phyloP scores from a whole-genome alignment of 495 filamentous ascomycete genomes.

The Penicillium diatomitis region DNA sequence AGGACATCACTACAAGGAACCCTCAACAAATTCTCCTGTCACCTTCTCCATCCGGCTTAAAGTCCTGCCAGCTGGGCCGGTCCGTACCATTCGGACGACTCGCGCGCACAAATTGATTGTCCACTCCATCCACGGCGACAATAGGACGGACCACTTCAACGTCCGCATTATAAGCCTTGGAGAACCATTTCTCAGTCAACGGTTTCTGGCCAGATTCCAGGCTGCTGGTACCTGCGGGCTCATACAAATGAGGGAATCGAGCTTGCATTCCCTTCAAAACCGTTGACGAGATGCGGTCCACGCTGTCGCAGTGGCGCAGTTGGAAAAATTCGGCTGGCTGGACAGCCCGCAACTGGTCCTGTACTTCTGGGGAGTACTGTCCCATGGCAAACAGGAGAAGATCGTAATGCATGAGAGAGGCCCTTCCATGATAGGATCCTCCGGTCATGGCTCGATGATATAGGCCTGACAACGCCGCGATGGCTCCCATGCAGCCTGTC shows the following conservation, averaged over 20 bases:
- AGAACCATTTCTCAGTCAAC: constrained; percentile 34
- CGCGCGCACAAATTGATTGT: constrained; percentile 31
- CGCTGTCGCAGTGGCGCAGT: constrained; percentile 59
- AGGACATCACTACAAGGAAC: neutral
- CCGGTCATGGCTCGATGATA: constrained; percentile 51
- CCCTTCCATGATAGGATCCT: constrained; percentile 56
- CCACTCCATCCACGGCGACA: constrained; percentile 28
- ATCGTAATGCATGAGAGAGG: constrained; percentile 61
- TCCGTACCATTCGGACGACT: constrained; percentile 36
- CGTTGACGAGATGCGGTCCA: constrained; percentile 60
- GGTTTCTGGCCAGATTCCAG: constrained; percentile 9
- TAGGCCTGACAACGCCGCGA: constrained; percentile 55
- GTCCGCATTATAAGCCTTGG: constrained; percentile 29
- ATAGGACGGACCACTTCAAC: constrained; percentile 33
- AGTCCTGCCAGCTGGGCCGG: constrained; percentile 28
- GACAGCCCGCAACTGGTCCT: constrained; percentile 43
- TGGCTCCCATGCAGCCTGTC: constrained; percentile 57
- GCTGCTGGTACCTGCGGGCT: constrained; percentile 4
- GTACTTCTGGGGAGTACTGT: constrained; percentile 46
- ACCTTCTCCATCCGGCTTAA: constrained; percentile 14
- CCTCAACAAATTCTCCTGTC: constrained; percentile 17
- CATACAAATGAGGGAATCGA: constrained; percentile 33
- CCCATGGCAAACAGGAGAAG: constrained; percentile 56
- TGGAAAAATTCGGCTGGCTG: constrained; percentile 53
- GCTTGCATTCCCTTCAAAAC: constrained; percentile 54